Evolutionary conservation across 163 green algal species (phyloP), one percentile per base, ranked within the genome.

Genomic region (Scenedesmus sp.): DNA sequence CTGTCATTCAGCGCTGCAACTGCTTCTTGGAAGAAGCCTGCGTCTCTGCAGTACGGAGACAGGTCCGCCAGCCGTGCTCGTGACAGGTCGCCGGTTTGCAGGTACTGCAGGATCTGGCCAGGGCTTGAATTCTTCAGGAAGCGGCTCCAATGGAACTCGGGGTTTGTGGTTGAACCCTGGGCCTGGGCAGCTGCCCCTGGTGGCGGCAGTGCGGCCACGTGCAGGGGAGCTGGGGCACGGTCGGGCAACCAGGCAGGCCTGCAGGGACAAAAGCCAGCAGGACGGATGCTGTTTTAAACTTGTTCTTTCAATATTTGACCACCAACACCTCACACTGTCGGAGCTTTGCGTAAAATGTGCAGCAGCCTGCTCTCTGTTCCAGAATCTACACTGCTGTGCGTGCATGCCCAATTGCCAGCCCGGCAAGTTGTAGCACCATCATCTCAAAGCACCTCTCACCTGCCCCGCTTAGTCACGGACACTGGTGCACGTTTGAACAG

Each of bases 71-170:
- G 30, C n/a, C 65, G 24, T 10, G 85, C 85, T 26, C 16, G 59
- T 49, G 61, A 73, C 37, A 89, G 85, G 65, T 89, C 65, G 22
- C 85, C 81, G 6, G 83, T 82, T 81, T 81, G 56, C 16, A 89
- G 40, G 85, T 83, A 89, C 42, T 89, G 43, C 85, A 89, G 61
- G 43, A 89, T 40, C 30, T 89, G 43, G 18, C 30, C 20, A n/a
- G 13, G 35, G 85, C 13, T 89, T 44, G 61, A 35, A 16, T 30
- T 37, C 7, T 2, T n/a, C 0, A 89, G 26, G n/a, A 89, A 83
- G 15, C 44, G 20, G 18, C 35, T n/a, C 85, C 85, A 89, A 22
- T 68, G 42, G 42, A 89, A 89, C 40, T 46, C 61, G 49, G 40
- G 85, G n/a, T 87, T 68, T 81, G 33, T 13, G 49, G 26, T 78